These are phyloP conservation scores for Saitozyma podzolica DNA, from an alignment of 768 basidiomycete species.

Conservation along the genomic window DNA sequence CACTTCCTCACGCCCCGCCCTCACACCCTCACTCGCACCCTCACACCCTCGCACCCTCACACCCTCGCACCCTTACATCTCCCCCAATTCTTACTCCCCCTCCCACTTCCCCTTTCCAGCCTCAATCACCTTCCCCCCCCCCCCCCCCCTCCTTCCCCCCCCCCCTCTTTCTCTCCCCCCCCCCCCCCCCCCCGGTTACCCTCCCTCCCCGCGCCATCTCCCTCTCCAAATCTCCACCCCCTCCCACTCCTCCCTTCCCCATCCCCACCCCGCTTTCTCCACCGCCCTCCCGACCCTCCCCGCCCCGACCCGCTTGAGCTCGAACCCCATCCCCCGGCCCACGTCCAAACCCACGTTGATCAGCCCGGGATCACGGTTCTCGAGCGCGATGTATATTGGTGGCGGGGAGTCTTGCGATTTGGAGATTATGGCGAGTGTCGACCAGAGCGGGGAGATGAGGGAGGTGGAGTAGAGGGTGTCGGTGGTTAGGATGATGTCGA, in stretches of 20 bases:
- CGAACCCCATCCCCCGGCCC: conserved; percentile 62
- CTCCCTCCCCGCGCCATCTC: conserved; percentile 6
- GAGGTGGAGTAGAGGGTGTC: conserved; percentile 73
- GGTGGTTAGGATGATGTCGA: conserved; percentile 75
- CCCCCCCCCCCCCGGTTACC: no score
- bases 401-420: conserved; percentile 46
- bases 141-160: no score
- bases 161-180: no score
- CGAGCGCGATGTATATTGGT: conserved; percentile 66
- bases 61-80: no score
- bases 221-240: conserved; percentile 79
- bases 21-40: no score
- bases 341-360: conserved; percentile 63
- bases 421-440: conserved; percentile 59
- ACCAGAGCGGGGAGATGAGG: conserved; percentile 67
- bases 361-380: conserved; percentile 71
- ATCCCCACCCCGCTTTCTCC: conserved; percentile 61
- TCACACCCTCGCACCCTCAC: no score
- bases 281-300: conserved; percentile 65
- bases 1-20: no score
- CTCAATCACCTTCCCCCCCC: no score
- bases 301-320: conserved; percentile 61
- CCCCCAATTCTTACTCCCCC: no score
- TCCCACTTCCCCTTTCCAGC: no score
- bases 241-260: conserved; percentile 73